Percentiles rank a stretch among this genome's conserved stretches.
These are phyloP conservation scores for Yamadazyma sp. DNA, from an alignment of 805 yeast genomes.

Conservation along the genomic window DNA sequence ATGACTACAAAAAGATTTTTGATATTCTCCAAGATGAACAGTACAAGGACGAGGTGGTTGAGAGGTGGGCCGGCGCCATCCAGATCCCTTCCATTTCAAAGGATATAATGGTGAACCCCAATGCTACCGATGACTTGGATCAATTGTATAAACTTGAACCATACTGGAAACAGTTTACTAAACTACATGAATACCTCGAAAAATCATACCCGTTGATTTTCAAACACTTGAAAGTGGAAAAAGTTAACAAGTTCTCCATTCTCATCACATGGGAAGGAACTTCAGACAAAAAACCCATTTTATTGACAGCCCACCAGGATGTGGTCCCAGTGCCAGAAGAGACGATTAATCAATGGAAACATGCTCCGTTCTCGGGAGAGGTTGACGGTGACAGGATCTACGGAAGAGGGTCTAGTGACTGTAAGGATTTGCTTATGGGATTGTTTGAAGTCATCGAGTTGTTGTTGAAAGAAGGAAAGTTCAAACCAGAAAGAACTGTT, in stretches of 20 bases:
- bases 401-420: slow-evolving; percentile 39
- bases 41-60: slow-evolving; percentile 23
- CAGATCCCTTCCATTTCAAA: slow-evolving; percentile 32
- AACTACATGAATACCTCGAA: slow-evolving; percentile 31
- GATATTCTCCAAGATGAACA: slow-evolving; percentile 27
- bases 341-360: slow-evolving; percentile 38
- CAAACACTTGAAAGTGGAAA: slow-evolving; percentile 31
- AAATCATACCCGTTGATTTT: slow-evolving; percentile 34
- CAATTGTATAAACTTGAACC: slow-evolving; percentile 30
- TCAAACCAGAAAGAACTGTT: slow-evolving; percentile 44
- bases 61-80: slow-evolving; percentile 28
- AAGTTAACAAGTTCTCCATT: slow-evolving; percentile 36
- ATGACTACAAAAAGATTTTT: slow-evolving; percentile 21
- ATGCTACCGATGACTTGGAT: slow-evolving; percentile 21
- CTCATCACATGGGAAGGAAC: slow-evolving; percentile 41
- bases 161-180: slow-evolving; percentile 23
- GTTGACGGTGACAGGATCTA: slow-evolving; percentile 31
- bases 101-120: slow-evolving; percentile 33
- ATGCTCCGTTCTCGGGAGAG: slow-evolving; percentile 38
- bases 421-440: slow-evolving; percentile 46
- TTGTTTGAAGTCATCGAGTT: slow-evolving; percentile 39
- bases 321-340: slow-evolving; percentile 43
- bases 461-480: slow-evolving; percentile 28
- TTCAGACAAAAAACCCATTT: slow-evolving; percentile 31
- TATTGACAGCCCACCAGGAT: slow-evolving; percentile 42